Evolutionary conservation across 148 eudicot genomes (phyloP).

Genomic region (Amaranthus palmeri): DNA sequence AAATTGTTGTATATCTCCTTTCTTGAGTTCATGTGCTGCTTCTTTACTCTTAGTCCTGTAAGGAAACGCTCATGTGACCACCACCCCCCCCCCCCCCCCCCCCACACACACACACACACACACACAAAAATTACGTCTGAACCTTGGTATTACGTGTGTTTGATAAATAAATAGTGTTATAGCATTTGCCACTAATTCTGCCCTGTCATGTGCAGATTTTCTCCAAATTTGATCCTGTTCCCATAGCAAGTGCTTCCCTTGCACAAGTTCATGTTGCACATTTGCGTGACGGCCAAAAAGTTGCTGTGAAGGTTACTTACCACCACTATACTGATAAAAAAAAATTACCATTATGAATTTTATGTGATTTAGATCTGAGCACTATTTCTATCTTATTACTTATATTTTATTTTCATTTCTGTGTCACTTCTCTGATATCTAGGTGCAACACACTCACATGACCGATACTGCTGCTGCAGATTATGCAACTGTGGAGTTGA

Average conservation of each 20-base stretch:
- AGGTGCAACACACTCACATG: conserved; percentile 99
- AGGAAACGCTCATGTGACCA: not conserved
- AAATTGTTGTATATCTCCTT: not conserved
- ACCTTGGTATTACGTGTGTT: too few relatives aligned
- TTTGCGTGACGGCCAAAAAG: conserved; percentile 74
- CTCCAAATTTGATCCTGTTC: conserved; percentile 80
- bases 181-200: conserved; percentile 10
- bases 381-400: conserved; percentile 4
- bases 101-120: not conserved
- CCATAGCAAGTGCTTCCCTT: conserved; percentile 98
- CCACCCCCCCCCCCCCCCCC: too few relatives aligned
- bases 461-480: conserved; percentile 99
- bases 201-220: conserved; percentile 56
- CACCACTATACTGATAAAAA: conserved; percentile 8
- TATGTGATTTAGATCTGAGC: not conserved
- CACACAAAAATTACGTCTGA: too few relatives aligned
- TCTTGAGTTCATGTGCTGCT: not conserved
- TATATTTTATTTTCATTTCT: conserved; percentile 12
- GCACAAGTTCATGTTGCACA: conserved; percentile 95
- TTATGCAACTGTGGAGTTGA: conserved; percentile 85
- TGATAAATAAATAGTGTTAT: not conserved
- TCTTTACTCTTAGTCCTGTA: not conserved
- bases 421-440: conserved; percentile 23
- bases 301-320: conserved; percentile 91
- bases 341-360: conserved; percentile 10